Evolutionary conservation across 805 yeast genomes (phyloP).

Genomic region (Kluyveromyces aestuarii): DNA sequence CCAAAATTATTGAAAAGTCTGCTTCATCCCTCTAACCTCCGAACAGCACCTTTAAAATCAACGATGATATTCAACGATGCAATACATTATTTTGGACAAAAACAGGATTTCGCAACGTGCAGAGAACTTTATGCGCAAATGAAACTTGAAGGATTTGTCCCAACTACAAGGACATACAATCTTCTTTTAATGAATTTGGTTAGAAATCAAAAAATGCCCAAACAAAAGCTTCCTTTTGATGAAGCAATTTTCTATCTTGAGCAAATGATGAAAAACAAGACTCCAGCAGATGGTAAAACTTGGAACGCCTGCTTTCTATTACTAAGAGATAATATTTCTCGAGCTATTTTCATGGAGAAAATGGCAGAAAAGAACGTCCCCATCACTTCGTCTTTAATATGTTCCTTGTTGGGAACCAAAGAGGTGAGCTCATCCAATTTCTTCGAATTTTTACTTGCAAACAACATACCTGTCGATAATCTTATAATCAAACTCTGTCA

Average conservation of each 20-base stretch:
- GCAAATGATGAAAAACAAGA: slow-evolving; percentile 22
- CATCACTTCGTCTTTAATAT: slow-evolving; percentile 19
- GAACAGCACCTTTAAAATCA: slow-evolving; percentile 25
- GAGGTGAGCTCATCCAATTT: slow-evolving; percentile 12
- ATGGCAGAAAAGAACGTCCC: slow-evolving; percentile 27
- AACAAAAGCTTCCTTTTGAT: slow-evolving; percentile 18
- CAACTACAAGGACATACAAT: slow-evolving; percentile 34
- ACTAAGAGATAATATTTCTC: slow-evolving; percentile 28
- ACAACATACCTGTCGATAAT: slow-evolving; percentile 20
- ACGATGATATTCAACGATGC: slow-evolving; percentile 30
- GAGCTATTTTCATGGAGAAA: slow-evolving; percentile 24
- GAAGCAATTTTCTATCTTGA: slow-evolving; percentile 24
- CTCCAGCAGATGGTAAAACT: slow-evolving; percentile 30
- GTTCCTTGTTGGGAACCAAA: slow-evolving; percentile 19
- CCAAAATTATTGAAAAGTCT: slow-evolving; percentile 31
- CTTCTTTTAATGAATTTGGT: slow-evolving; percentile 27
- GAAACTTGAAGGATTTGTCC: slow-evolving; percentile 26
- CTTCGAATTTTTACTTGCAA: slow-evolving; percentile 16
- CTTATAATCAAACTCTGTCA: slow-evolving; percentile 21
- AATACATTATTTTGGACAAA: slow-evolving; percentile 31
- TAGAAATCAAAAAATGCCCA: slow-evolving; percentile 21
- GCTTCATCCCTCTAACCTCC: slow-evolving; percentile 32
- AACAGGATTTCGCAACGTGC: slow-evolving; percentile 34
- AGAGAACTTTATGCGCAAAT: slow-evolving; percentile 34
- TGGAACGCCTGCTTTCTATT: slow-evolving; percentile 30